These are phyloP conservation scores for Marsdenia floribunda DNA, from an alignment of 257 asterid species.

Conservation along the genomic window DNA sequence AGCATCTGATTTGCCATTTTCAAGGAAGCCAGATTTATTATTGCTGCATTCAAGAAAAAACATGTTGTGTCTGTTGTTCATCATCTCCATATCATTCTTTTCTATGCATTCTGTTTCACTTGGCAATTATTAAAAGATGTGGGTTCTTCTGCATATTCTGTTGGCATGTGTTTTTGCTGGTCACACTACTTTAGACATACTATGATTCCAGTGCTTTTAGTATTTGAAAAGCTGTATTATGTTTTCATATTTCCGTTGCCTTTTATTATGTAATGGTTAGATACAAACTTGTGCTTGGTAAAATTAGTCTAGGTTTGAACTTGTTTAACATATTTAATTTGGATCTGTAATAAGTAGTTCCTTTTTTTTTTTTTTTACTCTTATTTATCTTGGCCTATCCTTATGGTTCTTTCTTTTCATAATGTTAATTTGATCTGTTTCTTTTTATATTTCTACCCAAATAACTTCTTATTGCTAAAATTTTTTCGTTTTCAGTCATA, in stretches of 20 bases:
- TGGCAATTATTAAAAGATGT: background rate
- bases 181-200: background rate
- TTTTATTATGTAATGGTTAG: background rate
- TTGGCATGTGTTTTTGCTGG: background rate
- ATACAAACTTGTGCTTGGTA: background rate
- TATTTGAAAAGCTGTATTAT: background rate
- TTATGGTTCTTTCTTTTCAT: background rate
- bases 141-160: background rate
- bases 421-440: background rate
- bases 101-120: background rate
- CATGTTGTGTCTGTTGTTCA: background rate
- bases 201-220: background rate
- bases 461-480: background rate
- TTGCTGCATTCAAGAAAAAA: background rate
- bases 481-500: constrained; percentile 2
- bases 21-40: background rate
- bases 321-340: background rate
- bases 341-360: background rate
- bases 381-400: background rate
- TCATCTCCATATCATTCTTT: background rate
- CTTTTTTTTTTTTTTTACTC: background rate
- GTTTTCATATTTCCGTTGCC: background rate
- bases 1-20: background rate
- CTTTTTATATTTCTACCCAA: background rate
- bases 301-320: background rate